Evolutionary conservation across 495 filamentous ascomycete genomes (phyloP), one percentile per base, ranked within the genome.

Genomic region (Lentithecium fluviatile): DNA sequence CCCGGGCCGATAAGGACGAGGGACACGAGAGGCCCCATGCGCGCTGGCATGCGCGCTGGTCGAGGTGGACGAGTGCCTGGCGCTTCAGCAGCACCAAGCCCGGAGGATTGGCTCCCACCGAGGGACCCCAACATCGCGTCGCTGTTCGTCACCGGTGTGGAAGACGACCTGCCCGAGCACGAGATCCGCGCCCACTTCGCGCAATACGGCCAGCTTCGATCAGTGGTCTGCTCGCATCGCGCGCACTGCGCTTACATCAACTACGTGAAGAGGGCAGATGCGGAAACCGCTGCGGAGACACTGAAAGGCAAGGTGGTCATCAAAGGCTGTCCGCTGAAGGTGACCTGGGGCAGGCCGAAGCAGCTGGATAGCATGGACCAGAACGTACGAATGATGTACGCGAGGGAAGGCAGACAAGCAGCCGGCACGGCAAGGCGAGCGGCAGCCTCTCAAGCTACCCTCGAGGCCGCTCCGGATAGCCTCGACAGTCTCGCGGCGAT

Each of bases 191-290:
- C 89, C 6, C 94, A 94, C 79, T 98, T 98, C 76, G 81, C 86
- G 25, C 81, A 85, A 37, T 95, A 90, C 64, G 94, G 94, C 48
- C 84, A 86, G 65, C 83, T 98, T 52, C 89, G 92, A 55, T 94
- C 89, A 2, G 71, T 98, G 19, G 86, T 97, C 47, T 96, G 95
- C 73, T 95, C 91, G 12, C 94, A 98, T 73, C 93, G 95, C 73
- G 89, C 94, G 7, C 95, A 97, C 69, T 96, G 90, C 68, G 94
- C 95, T 0, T 98, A 96, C 68, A 82, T 98, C 74, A 98, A 97
- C 76, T 98, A 88, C 71, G 81, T 88, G 53, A 88, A 83, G 24
- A 85, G 95, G 52, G 83, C 88, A 42, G 85, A 80, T 2, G 94
- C 94, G 10, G 94, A 97, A 73, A 83, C 78, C 23, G 94, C 94